A percentile compares a stretch with the other conserved stretches of the same genome.
Conservation (phyloP, 2,329 filamentous ascomycete species). For the Aureobasidium melanogenum region DNA sequence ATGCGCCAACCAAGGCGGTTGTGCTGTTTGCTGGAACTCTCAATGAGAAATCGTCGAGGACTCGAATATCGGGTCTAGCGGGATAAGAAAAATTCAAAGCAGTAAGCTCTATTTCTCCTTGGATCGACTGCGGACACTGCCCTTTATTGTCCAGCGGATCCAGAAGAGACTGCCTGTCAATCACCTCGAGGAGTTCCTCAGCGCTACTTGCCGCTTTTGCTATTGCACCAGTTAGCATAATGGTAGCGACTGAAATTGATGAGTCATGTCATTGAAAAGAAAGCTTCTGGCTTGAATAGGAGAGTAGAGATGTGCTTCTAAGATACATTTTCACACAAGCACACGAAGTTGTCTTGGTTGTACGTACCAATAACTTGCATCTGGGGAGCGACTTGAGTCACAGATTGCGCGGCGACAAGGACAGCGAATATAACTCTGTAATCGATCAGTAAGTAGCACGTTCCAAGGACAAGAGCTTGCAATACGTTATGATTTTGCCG, state of each 20-base stretch:
- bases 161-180: conserved; percentile 77
- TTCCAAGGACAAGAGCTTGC: neutral
- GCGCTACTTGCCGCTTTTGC: conserved; percentile 74
- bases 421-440: conserved; percentile 28
- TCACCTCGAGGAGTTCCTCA: conserved; percentile 85
- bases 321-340: too few species aligned
- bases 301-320: too few species aligned
- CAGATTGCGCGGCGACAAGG: conserved; percentile 85
- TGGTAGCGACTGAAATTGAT: too few species aligned
- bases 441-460: neutral
- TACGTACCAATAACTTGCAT: conserved; percentile 59
- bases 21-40: conserved; percentile 88
- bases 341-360: too few species aligned
- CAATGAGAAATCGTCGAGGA: conserved; percentile 84
- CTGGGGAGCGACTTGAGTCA: conserved; percentile 82
- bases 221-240: neutral
- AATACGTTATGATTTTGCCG: conserved; percentile 4
- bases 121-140: conserved; percentile 59
- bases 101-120: conserved; percentile 78
- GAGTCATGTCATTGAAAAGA: too few species aligned
- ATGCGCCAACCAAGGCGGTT: conserved; percentile 92
- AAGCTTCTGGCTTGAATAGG: too few species aligned
- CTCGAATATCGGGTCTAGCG: conserved; percentile 79
- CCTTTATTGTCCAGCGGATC: conserved; percentile 66
- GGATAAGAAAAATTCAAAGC: conserved; percentile 86